Evolutionary conservation across 1,139 yeast genomes (phyloP).

Genomic region (Candida sanyaensis): DNA sequence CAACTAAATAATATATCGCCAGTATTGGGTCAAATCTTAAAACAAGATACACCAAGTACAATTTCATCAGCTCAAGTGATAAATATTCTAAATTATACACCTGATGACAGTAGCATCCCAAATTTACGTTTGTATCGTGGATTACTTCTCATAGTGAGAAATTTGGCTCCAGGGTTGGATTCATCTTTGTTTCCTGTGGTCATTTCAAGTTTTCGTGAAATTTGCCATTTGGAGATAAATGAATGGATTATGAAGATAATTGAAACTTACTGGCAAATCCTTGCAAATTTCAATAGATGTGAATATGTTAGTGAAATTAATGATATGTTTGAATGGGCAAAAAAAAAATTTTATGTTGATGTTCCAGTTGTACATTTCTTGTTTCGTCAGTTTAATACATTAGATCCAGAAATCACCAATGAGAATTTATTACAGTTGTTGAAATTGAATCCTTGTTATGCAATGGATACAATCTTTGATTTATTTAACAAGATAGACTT

Average conservation of each 20-base stretch:
- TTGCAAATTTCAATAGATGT: constrained; percentile 14
- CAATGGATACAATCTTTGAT: constrained; percentile 5
- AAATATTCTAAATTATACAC: constrained; percentile 5
- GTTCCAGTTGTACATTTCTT: constrained; percentile 15
- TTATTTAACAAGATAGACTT: constrained; percentile 10
- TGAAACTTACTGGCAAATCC: constrained; percentile 14
- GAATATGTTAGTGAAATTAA: constrained; percentile 3
- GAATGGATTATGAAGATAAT: constrained; percentile 8
- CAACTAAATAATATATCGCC: background rate
- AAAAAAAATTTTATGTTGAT: background rate
- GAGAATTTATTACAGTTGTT: constrained; percentile 11
- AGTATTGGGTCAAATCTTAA: background rate
- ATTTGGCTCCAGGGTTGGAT: constrained; percentile 7
- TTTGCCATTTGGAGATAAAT: constrained; percentile 1
- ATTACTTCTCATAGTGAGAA: constrained; percentile 13
- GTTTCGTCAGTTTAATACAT: constrained; percentile 15
- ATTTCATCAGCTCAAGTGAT: constrained; percentile 1
- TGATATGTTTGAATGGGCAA: constrained; percentile 6
- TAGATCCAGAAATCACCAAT: constrained; percentile 13
- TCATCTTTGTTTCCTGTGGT: constrained; percentile 1
- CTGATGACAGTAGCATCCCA: constrained; percentile 1
- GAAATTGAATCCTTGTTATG: constrained; percentile 1
- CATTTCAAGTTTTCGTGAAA: constrained; percentile 7
- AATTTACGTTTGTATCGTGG: constrained; percentile 14
- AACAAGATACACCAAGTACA: background rate